Conservation (phyloP, 495 filamentous ascomycete genomes). For the Cladorrhinum samala region DNA sequence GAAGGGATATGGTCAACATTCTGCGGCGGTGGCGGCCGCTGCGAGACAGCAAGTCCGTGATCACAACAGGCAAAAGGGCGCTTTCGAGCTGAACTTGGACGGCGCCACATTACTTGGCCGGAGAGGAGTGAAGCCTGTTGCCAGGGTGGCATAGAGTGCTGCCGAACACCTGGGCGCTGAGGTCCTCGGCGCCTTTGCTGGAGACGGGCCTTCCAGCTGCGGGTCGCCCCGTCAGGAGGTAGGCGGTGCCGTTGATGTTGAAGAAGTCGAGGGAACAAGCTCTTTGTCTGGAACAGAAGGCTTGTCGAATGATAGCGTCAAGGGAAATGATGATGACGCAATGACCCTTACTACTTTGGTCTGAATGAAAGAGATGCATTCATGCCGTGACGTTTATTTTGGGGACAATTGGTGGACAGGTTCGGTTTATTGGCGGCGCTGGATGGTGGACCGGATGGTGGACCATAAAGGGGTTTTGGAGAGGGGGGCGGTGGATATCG, state of each 20-base stretch:
- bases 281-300: too few relatives aligned
- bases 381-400: too few relatives aligned
- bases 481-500: too few relatives aligned
- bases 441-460: too few relatives aligned
- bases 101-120: conserved; percentile 82
- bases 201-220: background rate
- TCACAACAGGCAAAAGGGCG: conserved; percentile 54
- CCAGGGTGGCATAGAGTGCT: conserved; percentile 32
- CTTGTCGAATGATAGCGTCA: too few relatives aligned
- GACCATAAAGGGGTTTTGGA: too few relatives aligned
- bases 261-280: background rate
- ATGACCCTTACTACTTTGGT: too few relatives aligned
- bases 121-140: conserved; percentile 51
- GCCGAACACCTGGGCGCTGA: background rate
- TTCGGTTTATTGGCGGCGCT: too few relatives aligned
- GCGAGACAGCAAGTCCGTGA: conserved; percentile 66
- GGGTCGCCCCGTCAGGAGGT: background rate
- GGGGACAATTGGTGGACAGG: too few relatives aligned
- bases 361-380: too few relatives aligned
- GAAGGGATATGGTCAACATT: conserved; percentile 77
- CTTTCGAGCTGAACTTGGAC: conserved; percentile 87
- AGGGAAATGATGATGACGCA: too few relatives aligned
- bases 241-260: background rate
- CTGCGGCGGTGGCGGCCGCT: conserved; percentile 66
- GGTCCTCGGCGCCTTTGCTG: background rate